Conservation (phyloP, 495 filamentous ascomycete species). For the Cryomyces minteri region DNA sequence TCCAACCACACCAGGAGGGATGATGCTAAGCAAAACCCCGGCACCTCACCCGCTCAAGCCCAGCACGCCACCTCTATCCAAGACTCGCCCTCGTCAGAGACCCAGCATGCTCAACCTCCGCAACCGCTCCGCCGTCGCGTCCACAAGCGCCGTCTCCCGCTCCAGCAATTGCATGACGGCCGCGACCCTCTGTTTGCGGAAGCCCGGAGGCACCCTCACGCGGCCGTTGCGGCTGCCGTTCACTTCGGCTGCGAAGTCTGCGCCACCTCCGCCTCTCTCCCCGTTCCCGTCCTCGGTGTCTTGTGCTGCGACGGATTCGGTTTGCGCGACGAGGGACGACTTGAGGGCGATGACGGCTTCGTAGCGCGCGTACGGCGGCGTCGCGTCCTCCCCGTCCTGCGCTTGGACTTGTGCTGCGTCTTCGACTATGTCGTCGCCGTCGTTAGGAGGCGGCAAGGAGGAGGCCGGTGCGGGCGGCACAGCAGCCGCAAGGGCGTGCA, state of each 20-base stretch:
- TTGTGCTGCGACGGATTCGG: not conserved
- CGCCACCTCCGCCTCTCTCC: not conserved
- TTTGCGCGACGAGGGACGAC: slow-evolving; percentile 6
- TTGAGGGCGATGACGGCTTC: slow-evolving; percentile 10
- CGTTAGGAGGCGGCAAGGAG: not conserved
- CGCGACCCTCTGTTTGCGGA: slow-evolving; percentile 12
- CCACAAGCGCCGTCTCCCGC: slow-evolving; percentile 12
- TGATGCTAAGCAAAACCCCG: too few relatives aligned
- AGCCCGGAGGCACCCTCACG: slow-evolving; percentile 11
- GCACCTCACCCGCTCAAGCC: too few relatives aligned
- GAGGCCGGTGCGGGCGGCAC: slow-evolving; percentile 1
- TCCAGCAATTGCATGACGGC: slow-evolving; percentile 12
- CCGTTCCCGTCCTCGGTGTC: too few relatives aligned
- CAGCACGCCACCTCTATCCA: too few relatives aligned
- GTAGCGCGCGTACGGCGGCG: slow-evolving; percentile 8
- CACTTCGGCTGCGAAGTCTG: not conserved
- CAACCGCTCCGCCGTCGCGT: slow-evolving; percentile 10
- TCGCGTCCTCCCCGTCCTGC: slow-evolving; percentile 4
- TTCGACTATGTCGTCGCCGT: not conserved
- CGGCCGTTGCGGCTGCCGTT: not conserved
- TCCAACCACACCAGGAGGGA: too few relatives aligned
- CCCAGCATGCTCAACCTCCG: too few relatives aligned
- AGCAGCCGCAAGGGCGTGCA: slow-evolving; percentile 26
- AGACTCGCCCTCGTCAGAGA: too few relatives aligned
- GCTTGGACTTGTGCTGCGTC: slow-evolving; percentile 1